Conservation (phyloP, 306 rosid genomes). For the Canavalia gladiata region DNA sequence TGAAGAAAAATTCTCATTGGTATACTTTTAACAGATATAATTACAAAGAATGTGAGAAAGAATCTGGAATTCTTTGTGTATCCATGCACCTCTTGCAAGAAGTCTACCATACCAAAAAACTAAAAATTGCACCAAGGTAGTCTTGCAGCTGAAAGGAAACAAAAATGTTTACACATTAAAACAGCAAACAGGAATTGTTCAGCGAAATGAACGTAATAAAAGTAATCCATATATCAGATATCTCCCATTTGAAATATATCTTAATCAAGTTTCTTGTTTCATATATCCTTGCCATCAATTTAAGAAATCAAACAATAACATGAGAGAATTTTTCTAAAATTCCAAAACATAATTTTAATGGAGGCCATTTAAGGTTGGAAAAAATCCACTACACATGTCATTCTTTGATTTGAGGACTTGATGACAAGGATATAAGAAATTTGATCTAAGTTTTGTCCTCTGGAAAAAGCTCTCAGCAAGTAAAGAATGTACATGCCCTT, state of each 20-base stretch:
- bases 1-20: constrained; percentile 39
- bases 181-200: constrained; percentile 34
- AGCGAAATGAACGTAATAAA: constrained; percentile 42
- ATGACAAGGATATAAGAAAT: not conserved
- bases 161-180: constrained; percentile 29
- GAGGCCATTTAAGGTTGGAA: not conserved
- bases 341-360: not conserved
- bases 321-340: not conserved
- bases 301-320: not conserved
- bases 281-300: not conserved
- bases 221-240: constrained; percentile 28
- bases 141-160: constrained; percentile 69
- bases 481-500: not conserved
- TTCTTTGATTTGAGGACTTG: not conserved
- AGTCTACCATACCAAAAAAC: constrained; percentile 63
- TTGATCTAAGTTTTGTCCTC: not conserved
- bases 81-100: constrained; percentile 36
- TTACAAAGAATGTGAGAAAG: constrained; percentile 54
- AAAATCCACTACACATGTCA: not conserved
- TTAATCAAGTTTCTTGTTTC: not conserved
- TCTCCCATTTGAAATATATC: not conserved
- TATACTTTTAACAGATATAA: constrained; percentile 38
- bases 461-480: not conserved
- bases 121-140: constrained; percentile 64
- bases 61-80: constrained; percentile 49